Conservation (phyloP, 176 grass and related monocot species). For the Ananas comosus region DNA sequence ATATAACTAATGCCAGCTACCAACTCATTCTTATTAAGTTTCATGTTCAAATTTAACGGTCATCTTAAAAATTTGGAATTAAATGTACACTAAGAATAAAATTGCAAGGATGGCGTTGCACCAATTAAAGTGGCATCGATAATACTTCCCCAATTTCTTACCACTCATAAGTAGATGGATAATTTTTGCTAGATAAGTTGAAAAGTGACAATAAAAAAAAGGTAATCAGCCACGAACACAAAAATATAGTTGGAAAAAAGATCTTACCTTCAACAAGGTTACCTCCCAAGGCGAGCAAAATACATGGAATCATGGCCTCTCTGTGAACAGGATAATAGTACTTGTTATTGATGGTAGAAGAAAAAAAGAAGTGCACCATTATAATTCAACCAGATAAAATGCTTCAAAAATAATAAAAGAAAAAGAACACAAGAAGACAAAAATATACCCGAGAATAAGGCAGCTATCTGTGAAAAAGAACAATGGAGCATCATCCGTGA, state of each 20-base stretch:
- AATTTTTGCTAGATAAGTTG: not conserved
- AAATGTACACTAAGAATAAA: too few relatives aligned
- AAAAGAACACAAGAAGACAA: conserved; percentile 10
- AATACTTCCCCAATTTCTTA: too few relatives aligned
- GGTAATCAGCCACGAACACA: not conserved
- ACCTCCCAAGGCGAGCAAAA: conserved; percentile 95
- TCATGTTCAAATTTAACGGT: too few relatives aligned
- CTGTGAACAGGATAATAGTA: conserved; percentile 22
- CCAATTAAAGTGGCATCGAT: too few relatives aligned
- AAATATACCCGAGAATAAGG: conserved; percentile 93
- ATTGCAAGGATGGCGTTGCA: not conserved
- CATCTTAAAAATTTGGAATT: too few relatives aligned
- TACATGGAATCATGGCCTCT: conserved; percentile 99
- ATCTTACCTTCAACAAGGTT: conserved; percentile 98
- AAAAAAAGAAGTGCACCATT: conserved; percentile 3
- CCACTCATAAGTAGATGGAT: too few relatives aligned
- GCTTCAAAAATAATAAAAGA: not conserved
- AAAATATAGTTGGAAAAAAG: not conserved
- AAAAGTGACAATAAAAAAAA: conserved; percentile 12
- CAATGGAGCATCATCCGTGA: conserved; percentile 84
- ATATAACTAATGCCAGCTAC: too few relatives aligned
- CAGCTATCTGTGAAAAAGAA: conserved; percentile 99
- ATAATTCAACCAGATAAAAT: not conserved
- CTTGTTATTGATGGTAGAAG: not conserved
- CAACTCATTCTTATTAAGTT: too few relatives aligned